Evolutionary conservation across 345 rosid species (phyloP), one percentile per base, ranked within the genome.

Genomic region (Lenwebbia sp.): DNA sequence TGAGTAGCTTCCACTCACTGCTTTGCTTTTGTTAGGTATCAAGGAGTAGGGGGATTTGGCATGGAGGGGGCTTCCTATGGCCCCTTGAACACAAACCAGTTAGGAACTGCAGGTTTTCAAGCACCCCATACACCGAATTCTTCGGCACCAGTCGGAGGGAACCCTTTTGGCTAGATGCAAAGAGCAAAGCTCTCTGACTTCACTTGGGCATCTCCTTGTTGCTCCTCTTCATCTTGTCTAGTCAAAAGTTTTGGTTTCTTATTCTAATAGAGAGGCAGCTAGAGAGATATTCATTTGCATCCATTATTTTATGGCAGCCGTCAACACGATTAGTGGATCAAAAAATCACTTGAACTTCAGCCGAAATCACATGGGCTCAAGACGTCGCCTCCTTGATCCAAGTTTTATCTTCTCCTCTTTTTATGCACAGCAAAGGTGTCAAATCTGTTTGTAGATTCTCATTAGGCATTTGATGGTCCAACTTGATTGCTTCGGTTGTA

Each of bases 141-240:
- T 58, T 92, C 87, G 84, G 82, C 96, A 47, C 91, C 94, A n/a
- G 88, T 86, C 28, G 92, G 96, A 76, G 94, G 95, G 44, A 95
- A 93, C 90, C 95, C 98, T n/a, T 93, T 93, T 86, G 95, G 95
- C 58, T 94, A 90, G 92, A 86, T 30, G 33, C 26, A 50, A 82
- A 87, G 81, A 56, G 84, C 52, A 37, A 83, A 60, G 82, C 40
- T 86, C 87, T 49, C 54, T 76, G 57, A 82, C 50, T 76, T 84
- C 47, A 49, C 23, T 83, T 54, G 56, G 17, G 91, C 92, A 92
- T 87, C 87, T 74, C 76, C 92, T 87, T 86, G 91, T 86, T 92
- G 92, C 92, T 85, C 76, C 87, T 83, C 60, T 58, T 75, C 84
- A 62, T 82, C 86, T 82, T 58, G 85, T 84, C 56, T 82, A 88